phyloP scores from a whole-genome alignment of 495 filamentous ascomycete species.

The Hypoxylon lenormandii region DNA sequence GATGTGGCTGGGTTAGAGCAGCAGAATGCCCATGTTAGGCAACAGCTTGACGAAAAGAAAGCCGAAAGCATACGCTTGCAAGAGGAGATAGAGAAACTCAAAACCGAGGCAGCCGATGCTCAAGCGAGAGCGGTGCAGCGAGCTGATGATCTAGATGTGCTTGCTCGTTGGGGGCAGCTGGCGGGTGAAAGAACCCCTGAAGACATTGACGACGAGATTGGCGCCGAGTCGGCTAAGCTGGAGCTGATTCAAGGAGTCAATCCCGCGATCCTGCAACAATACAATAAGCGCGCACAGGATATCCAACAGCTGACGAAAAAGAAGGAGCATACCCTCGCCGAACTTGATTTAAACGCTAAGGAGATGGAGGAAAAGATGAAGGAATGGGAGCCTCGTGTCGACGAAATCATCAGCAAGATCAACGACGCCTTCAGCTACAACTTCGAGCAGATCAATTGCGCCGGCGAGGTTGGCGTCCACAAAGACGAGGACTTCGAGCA shows the following conservation, averaged over 20 bases:
- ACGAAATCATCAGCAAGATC: constrained; percentile 80
- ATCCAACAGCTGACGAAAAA: constrained; percentile 59
- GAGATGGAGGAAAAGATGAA: constrained; percentile 67
- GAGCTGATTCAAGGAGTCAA: constrained; percentile 84
- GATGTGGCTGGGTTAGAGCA: constrained; percentile 74
- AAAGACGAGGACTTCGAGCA: constrained; percentile 90
- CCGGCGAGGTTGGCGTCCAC: constrained; percentile 85
- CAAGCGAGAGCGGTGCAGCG: constrained; percentile 52
- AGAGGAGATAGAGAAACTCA: constrained; percentile 47
- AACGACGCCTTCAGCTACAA: constrained; percentile 89
- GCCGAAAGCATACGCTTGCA: constrained; percentile 29
- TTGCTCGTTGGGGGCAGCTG: constrained; percentile 45
- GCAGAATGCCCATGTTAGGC: constrained; percentile 70
- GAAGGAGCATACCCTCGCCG: constrained; percentile 61
- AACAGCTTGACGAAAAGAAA: constrained; percentile 62
- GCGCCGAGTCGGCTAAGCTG: constrained; percentile 76
- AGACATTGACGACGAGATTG: constrained; percentile 78
- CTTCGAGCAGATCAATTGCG: constrained; percentile 92
- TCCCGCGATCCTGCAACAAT: constrained; percentile 79
- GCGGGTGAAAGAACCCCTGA: constrained; percentile 65
- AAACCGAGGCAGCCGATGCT: constrained; percentile 42
- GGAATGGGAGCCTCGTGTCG: constrained; percentile 87
- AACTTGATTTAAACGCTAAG: constrained; percentile 61
- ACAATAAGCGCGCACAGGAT: constrained; percentile 72
- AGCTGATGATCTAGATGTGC: constrained; percentile 51